phyloP scores from a whole-genome alignment of 352 stramenopile genomes.

The Phytophthora meadii region DNA sequence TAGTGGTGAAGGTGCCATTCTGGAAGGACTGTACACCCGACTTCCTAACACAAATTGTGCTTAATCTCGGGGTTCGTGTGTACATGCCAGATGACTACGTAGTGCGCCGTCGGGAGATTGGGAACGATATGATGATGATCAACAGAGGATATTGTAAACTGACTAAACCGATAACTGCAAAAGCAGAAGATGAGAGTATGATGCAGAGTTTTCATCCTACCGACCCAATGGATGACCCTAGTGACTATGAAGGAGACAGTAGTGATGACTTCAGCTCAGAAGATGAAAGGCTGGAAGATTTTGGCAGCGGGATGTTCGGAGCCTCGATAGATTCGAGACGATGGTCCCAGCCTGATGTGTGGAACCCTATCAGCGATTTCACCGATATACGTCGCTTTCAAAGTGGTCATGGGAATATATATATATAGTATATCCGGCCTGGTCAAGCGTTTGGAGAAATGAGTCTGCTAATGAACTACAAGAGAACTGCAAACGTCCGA shows the following conservation, averaged over 20 bases:
- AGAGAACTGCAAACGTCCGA: conserved; percentile 26
- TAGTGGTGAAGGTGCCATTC: conserved; percentile 44
- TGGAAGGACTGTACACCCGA: conserved; percentile 49
- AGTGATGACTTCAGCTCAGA: neutral
- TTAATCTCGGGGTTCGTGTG: conserved; percentile 38
- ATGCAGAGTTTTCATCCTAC: neutral
- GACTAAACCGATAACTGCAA: neutral
- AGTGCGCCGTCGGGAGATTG: conserved; percentile 41
- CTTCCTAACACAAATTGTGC: conserved; percentile 49
- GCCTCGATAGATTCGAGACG: neutral
- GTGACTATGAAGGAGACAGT: neutral
- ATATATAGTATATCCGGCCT: too few relatives aligned
- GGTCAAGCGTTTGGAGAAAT: conserved; percentile 46
- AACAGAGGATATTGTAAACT: conserved; percentile 42
- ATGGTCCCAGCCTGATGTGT: neutral
- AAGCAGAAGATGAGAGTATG: neutral
- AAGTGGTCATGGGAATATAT: neutral
- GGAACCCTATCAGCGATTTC: neutral
- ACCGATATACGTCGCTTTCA: neutral
- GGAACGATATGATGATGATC: conserved; percentile 56
- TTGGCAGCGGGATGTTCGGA: neutral
- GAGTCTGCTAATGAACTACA: conserved; percentile 43
- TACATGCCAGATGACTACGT: conserved; percentile 65
- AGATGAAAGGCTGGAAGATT: neutral
- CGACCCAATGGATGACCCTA: neutral